phyloP scores from a whole-genome alignment of 306 rosid species.

The Cicer bijugum region DNA sequence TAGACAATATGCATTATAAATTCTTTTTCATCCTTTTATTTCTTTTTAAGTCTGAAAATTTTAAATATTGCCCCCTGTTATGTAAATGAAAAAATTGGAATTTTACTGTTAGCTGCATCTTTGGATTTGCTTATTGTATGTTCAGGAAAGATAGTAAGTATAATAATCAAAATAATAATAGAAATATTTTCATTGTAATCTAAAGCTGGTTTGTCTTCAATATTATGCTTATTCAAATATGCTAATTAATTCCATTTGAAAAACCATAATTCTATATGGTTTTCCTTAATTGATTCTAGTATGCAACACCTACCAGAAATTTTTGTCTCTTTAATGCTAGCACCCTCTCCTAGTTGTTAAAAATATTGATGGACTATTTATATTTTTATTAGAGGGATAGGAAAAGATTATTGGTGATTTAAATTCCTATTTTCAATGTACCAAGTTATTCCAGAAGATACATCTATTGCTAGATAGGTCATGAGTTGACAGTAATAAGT shows the following conservation, averaged over 20 bases:
- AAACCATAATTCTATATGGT: not conserved
- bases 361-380: slow-evolving; percentile 1
- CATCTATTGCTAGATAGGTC: not conserved
- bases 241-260: not conserved
- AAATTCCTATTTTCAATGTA: not conserved
- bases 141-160: not conserved
- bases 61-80: not conserved
- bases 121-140: slow-evolving; percentile 5
- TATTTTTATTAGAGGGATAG: not conserved
- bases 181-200: not conserved
- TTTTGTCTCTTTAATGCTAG: not conserved
- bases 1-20: no score
- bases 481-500: not conserved
- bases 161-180: not conserved
- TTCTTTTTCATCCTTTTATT: not conserved
- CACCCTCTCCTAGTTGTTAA: not conserved
- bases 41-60: no score
- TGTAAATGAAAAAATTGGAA: slow-evolving; percentile 1
- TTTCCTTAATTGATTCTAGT: not conserved
- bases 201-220: not conserved
- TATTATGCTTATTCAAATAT: not conserved
- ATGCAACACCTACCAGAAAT: not conserved
- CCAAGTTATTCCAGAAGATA: not conserved
- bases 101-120: not conserved
- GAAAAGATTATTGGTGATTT: slow-evolving; percentile 1